Evolutionary conservation across 176 grass and related monocot genomes (phyloP).

Genomic region (Aechmea fasciata): DNA sequence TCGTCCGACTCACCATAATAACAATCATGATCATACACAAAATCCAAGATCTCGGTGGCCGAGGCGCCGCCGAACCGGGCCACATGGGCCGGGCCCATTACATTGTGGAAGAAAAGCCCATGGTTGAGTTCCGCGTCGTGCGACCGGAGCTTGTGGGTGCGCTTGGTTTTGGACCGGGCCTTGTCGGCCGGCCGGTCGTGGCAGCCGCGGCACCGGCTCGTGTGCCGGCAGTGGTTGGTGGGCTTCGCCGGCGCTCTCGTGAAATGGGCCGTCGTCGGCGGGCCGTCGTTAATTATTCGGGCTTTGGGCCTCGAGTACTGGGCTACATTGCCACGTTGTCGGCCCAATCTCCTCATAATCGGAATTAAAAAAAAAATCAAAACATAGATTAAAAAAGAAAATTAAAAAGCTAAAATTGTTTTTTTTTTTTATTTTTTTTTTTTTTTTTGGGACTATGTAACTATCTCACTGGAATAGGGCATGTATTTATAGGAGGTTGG

Average conservation of each 20-base stretch:
- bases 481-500: too few relatives aligned
- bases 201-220: not conserved
- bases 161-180: not conserved
- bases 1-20: not conserved
- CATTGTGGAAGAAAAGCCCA: not conserved
- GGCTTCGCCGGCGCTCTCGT: conserved; percentile 22
- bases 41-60: not conserved
- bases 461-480: too few relatives aligned
- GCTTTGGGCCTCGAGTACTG: not conserved
- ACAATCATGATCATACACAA: not conserved
- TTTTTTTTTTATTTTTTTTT: too few relatives aligned
- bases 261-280: conserved; percentile 4
- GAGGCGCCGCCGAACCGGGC: not conserved
- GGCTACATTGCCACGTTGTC: conserved; percentile 17
- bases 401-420: too few relatives aligned
- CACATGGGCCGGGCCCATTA: not conserved
- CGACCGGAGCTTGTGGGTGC: not conserved
- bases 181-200: not conserved
- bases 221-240: conserved; percentile 17
- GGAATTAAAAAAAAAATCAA: too few relatives aligned
- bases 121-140: not conserved
- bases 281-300: not conserved
- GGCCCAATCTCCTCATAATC: conserved; percentile 18
- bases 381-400: too few relatives aligned
- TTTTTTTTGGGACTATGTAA: too few relatives aligned